Evolutionary conservation across 2,329 filamentous ascomycete genomes (phyloP), one percentile per base, ranked within the genome.

Genomic region (Fusarium coicis): DNA sequence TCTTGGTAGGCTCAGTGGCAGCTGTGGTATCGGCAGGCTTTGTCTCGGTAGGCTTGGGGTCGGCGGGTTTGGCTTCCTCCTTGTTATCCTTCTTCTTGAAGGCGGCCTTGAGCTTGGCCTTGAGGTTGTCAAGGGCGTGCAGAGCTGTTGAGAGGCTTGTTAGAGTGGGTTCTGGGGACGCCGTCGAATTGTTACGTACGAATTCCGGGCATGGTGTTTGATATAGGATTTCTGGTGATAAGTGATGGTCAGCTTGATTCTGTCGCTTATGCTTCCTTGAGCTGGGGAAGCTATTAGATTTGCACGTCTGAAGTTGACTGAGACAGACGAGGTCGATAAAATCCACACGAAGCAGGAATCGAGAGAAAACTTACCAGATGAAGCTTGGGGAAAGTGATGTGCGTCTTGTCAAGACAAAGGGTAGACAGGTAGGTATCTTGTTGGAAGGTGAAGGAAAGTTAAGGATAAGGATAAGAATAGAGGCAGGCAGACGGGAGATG

Each of bases 21-120:
- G 77, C 68, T 15, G 76, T 72, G 15, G 75, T 69, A 10, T 62
- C 63, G 56, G 46, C 68, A 12, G 69, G 66, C 65, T 69, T 69
- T 30, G 57, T 64, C 42, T 77, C 72, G 36, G 73, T 65, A 10
- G 78, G 71, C 57, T 77, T 67, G 28, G 56, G 34, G 40, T 77
- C 72, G 28, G 73, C 62, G 6, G 78, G 69, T 49, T 77, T 74
- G 53, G 70, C 59, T 52, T 73, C 74, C 75, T 81, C 81, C 75
- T 84, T 80, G 50, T 81, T 77, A 46, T 68, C 59, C 81, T 83
- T 86, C 80, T 85, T 87, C 81, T 85, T 87, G 83, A 88, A 87
- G 80, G 83, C 81, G 72, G 82, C 81, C 84, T 86, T 87, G 78
- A 90, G 78, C 85, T 88, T 89, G 78, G 81, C 83, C 85, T 87